Base-by-base conservation (phyloP, 1,139 yeast genomes). In the Sugiyamaella grinbergsii region DNA sequence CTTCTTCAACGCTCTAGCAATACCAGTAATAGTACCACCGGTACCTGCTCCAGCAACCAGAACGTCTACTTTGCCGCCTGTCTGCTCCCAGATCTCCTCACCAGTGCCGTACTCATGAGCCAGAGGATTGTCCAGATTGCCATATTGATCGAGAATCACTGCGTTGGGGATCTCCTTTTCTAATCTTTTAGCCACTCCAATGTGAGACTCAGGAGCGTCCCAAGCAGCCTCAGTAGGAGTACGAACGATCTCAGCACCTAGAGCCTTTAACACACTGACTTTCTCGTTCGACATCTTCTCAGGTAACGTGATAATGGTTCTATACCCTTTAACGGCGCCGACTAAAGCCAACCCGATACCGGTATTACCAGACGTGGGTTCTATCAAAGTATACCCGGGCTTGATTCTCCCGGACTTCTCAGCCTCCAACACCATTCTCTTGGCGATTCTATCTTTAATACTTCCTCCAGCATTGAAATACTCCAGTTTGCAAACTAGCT, bases 181-280 rank as follows among this genome's bases (percentile, higher is more conserved):
- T 64, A 88, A 76, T 61, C 83, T 83, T 66, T 75, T 80, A 50
- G 95, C 96, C 40, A 88, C 95, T 58, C 95, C 95, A 67, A 88
- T 87, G 65, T 88, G 95, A 34, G 93, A 83, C 70, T 88, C 95
- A 44, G 95, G 95, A 45, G 95, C 80, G 65, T 88, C 95, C 89
- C 91, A 88, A 1, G 95, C 95, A 39, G 95, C 96, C 64, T 85
- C 95, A 42, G 94, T 88, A 48, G 96, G 95, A 16, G 96, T 88
- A 75, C 95, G 81, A 59, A 88, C 85, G 67, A 88, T 87, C 68
- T 87, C 95, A 36, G 95, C 95, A 50, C 96, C 96, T 53, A 88
- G 76, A 3, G 95, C 95, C 71, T 87, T 87, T 69, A 88, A 78
- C 5, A 88, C 95, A 45, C 91, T 81, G 31, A 88, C 95, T 69